Evolutionary conservation across 768 basidiomycete genomes (phyloP).

Genomic region (Pisolithus tinctorius): DNA sequence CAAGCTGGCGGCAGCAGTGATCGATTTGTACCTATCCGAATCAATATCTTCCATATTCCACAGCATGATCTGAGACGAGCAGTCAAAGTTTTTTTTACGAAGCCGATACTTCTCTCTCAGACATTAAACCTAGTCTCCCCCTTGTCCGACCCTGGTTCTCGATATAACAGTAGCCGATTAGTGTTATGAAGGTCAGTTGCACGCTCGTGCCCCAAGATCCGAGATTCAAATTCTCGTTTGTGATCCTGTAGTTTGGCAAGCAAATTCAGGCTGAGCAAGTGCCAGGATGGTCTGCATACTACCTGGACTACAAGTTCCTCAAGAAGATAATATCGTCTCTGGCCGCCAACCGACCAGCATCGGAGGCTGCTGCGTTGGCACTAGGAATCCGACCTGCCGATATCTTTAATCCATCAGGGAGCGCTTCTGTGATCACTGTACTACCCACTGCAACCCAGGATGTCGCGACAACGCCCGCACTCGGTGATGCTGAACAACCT

Average conservation of each 20-base stretch:
- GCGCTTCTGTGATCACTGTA: conserved; percentile 25
- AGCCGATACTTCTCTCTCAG: conserved; percentile 1
- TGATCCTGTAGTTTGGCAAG: conserved; percentile 80
- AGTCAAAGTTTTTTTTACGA: conserved; percentile 6
- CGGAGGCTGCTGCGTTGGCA: conserved; percentile 84
- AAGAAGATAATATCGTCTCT: conserved; percentile 98
- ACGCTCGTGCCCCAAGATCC: not conserved
- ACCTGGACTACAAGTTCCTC: conserved; percentile 97
- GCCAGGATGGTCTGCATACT: conserved; percentile 93
- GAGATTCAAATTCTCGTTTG: not conserved
- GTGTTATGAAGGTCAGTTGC: conserved; percentile 26
- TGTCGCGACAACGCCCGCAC: conserved; percentile 10
- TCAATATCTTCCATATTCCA: conserved; percentile 10
- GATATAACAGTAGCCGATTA: conserved; percentile 4
- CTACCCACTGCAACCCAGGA: conserved; percentile 8
- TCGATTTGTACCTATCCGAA: not conserved
- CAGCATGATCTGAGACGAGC: conserved; percentile 22
- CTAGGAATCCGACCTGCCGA: conserved; percentile 71
- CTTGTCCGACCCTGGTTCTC: not conserved
- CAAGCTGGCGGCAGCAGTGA: not conserved
- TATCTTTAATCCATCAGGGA: conserved; percentile 31
- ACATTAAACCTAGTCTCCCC: not conserved
- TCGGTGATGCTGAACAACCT: conserved; percentile 42
- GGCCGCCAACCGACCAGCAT: conserved; percentile 80
- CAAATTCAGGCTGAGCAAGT: conserved; percentile 94